These are phyloP conservation scores for Digitaria exilis DNA, from an alignment of 202 grass and related monocot genomes.

Conservation along the genomic window DNA sequence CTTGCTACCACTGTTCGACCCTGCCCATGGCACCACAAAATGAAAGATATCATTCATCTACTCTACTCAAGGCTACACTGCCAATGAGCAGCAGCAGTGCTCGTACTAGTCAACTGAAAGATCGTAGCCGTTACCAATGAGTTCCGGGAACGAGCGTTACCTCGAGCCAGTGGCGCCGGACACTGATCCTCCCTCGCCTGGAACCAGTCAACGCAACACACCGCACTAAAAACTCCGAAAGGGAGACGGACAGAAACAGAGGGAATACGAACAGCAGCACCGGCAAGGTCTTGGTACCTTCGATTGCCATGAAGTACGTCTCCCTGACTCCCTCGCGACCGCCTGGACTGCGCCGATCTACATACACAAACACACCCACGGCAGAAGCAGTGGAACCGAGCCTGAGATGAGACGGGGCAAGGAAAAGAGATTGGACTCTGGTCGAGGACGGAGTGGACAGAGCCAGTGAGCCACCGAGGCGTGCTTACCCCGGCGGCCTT, in stretches of 20 bases:
- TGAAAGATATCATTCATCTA: background rate
- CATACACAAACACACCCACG: background rate
- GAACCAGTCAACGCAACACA: background rate
- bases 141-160: constrained; percentile 43
- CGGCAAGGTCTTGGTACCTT: constrained; percentile 37
- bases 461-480: background rate
- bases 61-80: background rate
- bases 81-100: background rate
- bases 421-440: background rate
- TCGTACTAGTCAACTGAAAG: background rate
- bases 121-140: constrained; percentile 43
- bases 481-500: constrained; percentile 74
- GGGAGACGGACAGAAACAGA: background rate
- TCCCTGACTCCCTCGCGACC: constrained; percentile 69
- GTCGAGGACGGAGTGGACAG: background rate
- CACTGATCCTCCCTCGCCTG: constrained; percentile 49
- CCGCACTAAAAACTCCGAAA: background rate
- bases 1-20: constrained; percentile 56
- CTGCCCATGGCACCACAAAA: constrained; percentile 27
- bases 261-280: background rate
- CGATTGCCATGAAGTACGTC: constrained; percentile 66
- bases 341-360: constrained; percentile 86
- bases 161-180: constrained; percentile 40
- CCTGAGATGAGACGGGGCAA: background rate
- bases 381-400: background rate